Conservation (phyloP, 306 rosid genomes). For the Gleditsia sinensis region DNA sequence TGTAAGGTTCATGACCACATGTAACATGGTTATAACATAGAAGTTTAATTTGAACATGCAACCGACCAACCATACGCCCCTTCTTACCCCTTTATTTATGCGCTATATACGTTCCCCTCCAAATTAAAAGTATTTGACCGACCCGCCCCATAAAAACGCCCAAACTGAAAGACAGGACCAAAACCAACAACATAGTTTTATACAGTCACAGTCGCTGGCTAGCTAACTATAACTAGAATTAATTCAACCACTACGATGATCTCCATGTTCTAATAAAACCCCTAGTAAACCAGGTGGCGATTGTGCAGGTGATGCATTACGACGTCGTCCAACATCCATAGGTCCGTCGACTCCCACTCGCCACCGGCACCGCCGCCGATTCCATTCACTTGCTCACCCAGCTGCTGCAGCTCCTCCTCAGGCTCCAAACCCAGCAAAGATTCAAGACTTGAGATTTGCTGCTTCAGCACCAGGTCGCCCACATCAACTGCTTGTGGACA, state of each 20-base stretch:
- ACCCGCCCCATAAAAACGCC: background rate
- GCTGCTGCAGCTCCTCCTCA: slow-evolving; percentile 19
- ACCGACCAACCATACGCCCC: background rate
- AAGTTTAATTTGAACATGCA: background rate
- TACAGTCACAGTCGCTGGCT: background rate
- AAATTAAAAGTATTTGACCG: background rate
- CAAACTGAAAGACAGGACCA: background rate
- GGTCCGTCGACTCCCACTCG: slow-evolving; percentile 35
- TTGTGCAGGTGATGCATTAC: slow-evolving; percentile 30
- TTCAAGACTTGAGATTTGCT: slow-evolving; percentile 64
- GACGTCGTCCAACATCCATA: slow-evolving; percentile 73
- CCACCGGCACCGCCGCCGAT: background rate
- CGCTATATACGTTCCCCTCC: background rate
- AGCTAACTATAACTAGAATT: background rate
- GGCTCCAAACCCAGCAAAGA: slow-evolving; percentile 63
- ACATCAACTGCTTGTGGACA: too few species aligned
- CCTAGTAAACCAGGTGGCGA: slow-evolving; percentile 29
- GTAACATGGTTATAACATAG: background rate
- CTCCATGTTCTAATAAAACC: background rate
- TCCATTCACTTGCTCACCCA: slow-evolving; percentile 18
- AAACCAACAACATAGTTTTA: background rate
- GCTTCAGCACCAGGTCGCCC: slow-evolving; percentile 43
- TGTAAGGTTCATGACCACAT: background rate
- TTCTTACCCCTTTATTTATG: background rate
- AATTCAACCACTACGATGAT: background rate